Percentiles rank a stretch among this genome's conserved stretches.
Conservation (phyloP, 768 basidiomycete species). For the Coprinopsis strossmayeri region DNA sequence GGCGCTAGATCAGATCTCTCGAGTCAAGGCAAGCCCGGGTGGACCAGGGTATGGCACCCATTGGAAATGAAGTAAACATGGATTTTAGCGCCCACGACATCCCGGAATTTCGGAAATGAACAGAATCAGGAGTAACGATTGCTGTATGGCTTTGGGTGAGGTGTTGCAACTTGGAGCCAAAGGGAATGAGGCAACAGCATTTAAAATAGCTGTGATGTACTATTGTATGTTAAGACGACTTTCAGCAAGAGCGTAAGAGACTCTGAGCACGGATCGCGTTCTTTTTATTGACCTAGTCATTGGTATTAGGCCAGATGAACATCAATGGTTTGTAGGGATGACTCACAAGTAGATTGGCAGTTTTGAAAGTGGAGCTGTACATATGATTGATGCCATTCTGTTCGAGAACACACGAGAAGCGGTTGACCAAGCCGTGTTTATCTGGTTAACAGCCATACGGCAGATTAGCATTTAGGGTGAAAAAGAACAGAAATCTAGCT, state of each 20-base stretch:
- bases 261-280: conserved; percentile 51
- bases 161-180: too few relatives aligned
- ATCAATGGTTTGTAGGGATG: conserved; percentile 2
- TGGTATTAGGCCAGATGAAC: not conserved
- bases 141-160: too few relatives aligned
- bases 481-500: conserved; percentile 1
- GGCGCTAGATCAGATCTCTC: too few relatives aligned
- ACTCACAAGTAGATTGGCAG: conserved; percentile 68
- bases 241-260: conserved; percentile 52
- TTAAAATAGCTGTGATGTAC: not conserved
- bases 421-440: conserved; percentile 72
- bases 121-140: too few relatives aligned
- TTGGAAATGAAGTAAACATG: too few relatives aligned
- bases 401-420: conserved; percentile 68
- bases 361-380: conserved; percentile 81
- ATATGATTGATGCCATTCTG: conserved; percentile 74
- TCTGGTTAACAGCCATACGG: conserved; percentile 31
- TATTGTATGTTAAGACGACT: not conserved
- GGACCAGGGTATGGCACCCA: too few relatives aligned
- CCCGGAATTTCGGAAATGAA: too few relatives aligned
- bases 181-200: too few relatives aligned
- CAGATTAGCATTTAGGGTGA: not conserved
- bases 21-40: too few relatives aligned
- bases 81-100: too few relatives aligned
- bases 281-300: conserved; percentile 45